Base-by-base conservation (phyloP, 2,329 filamentous ascomycete genomes). In the Diaporthe ilicicola region DNA sequence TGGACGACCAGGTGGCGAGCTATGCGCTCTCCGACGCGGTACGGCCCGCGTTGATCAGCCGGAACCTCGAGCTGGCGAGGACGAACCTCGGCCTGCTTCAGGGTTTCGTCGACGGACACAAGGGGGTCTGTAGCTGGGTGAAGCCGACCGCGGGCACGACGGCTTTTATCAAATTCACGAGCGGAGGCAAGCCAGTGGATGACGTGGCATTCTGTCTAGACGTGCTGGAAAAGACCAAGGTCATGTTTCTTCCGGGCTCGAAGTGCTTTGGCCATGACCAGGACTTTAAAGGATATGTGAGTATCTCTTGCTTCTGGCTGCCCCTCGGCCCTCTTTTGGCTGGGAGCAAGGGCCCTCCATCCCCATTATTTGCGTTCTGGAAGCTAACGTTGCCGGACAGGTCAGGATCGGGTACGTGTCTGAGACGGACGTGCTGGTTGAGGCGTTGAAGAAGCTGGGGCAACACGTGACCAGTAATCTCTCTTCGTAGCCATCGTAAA, bases 91-190 rank as follows among this genome's bases (percentile, higher is more conserved):
- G 82, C 4, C 77, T 94, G 8, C 79, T 95, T n/a, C 89, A 91
- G 71, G 84, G 82, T 1, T 95, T 94, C 73, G 84, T 95, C 4
- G 85, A 90, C 34, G 86, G 88, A 66, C 88, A 94, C 77, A 84
- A 86, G 48, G 86, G 87, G 73, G 85, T 88, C 8, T 92, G 90
- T 75, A 87, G 87, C 1, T 96, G 92, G 92, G 85, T 90, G 5
- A 92, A 89, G 79, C 94, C 94, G 1, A 88, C 88, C 6, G 93
- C 93, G 1, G 94, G 94, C 0, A 97, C 93, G 2, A 95, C 92
- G 10, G 92, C 92, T 0, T 93, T 97, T 76, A 82, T 97, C 70
- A 89, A 88, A 75, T 94, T 97, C 74, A 84, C 84, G 67, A 86
- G 87, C 55, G 89, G 87, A 0, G 79, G 83, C 0, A 84, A 86